Percentiles rank a stretch among this genome's conserved stretches.
These are phyloP conservation scores for Mucor piriformis DNA, from an alignment of 371 early-diverging fungal genomes.

Conservation along the genomic window DNA sequence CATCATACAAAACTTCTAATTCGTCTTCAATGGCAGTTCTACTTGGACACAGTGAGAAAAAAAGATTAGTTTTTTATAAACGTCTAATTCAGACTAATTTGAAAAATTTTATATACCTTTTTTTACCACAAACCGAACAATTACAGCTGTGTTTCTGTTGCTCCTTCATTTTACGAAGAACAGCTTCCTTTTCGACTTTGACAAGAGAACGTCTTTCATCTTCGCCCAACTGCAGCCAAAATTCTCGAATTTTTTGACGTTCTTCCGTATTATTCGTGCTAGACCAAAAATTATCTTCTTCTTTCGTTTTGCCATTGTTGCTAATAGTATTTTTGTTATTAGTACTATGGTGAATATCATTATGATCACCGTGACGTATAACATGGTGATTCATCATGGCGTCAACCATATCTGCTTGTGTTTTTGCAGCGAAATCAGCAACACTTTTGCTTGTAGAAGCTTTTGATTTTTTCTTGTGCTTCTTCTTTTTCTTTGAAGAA, in stretches of 20 bases:
- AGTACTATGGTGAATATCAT: background rate
- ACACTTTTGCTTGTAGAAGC: background rate
- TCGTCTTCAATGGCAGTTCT: constrained; percentile 92
- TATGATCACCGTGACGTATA: constrained; percentile 23
- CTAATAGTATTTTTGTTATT: background rate
- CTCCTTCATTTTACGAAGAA: constrained; percentile 89
- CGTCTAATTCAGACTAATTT: constrained; percentile 15
- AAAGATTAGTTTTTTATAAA: background rate
- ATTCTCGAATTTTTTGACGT: constrained; percentile 82
- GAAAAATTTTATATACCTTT: constrained; percentile 57
- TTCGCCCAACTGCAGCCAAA: constrained; percentile 88
- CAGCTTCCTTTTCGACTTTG: constrained; percentile 89
- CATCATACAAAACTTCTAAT: constrained; percentile 87
- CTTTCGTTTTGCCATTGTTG: constrained; percentile 1
- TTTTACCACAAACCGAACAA: constrained; percentile 87
- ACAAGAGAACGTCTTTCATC: constrained; percentile 84
- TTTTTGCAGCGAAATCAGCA: constrained; percentile 10
- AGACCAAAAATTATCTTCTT: constrained; percentile 62
- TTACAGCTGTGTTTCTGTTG: constrained; percentile 91
- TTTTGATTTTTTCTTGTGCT: constrained; percentile 24
- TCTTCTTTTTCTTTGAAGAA: constrained; percentile 27
- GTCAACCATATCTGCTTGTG: constrained; percentile 29
- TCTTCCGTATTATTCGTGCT: constrained; percentile 79
- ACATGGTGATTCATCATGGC: constrained; percentile 37
- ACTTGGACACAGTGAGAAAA: constrained; percentile 6